Evolutionary conservation across 306 rosid species (phyloP).

Genomic region (Cucumis hystrix): DNA sequence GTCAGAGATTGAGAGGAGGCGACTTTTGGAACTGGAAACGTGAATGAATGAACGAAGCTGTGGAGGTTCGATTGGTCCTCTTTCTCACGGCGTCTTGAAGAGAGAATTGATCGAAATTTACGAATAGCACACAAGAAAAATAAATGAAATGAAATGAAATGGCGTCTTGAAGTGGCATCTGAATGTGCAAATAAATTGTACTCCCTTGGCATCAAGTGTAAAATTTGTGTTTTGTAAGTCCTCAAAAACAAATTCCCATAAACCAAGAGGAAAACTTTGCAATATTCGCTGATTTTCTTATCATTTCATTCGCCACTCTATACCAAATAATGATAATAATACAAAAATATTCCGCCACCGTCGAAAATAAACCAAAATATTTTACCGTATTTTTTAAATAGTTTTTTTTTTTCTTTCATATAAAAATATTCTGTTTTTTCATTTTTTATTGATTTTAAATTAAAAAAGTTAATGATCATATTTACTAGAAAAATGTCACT

Average conservation of each 20-base stretch:
- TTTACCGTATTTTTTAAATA: too few species aligned
- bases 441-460: too few species aligned
- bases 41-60: background rate
- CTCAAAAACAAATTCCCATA: background rate
- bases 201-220: background rate
- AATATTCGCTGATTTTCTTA: background rate
- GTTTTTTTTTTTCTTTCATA: too few species aligned
- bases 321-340: too few species aligned
- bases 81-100: background rate
- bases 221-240: background rate
- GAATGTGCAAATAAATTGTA: background rate
- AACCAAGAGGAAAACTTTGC: background rate
- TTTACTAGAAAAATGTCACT: too few species aligned
- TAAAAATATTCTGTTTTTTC: too few species aligned
- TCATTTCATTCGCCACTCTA: background rate
- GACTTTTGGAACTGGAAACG: background rate
- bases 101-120: slow-evolving; percentile 1
- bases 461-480: too few species aligned
- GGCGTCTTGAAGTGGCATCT: background rate
- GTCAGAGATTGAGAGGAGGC: background rate
- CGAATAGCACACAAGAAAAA: background rate
- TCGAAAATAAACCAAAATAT: too few species aligned
- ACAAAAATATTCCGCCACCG: too few species aligned
- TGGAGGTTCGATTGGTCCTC: background rate
- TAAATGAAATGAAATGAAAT: background rate